A percentile compares a stretch with the other conserved stretches of the same genome.
Evolutionary conservation across 768 basidiomycete genomes (phyloP).

Genomic region (Panaeolus cyanescens): DNA sequence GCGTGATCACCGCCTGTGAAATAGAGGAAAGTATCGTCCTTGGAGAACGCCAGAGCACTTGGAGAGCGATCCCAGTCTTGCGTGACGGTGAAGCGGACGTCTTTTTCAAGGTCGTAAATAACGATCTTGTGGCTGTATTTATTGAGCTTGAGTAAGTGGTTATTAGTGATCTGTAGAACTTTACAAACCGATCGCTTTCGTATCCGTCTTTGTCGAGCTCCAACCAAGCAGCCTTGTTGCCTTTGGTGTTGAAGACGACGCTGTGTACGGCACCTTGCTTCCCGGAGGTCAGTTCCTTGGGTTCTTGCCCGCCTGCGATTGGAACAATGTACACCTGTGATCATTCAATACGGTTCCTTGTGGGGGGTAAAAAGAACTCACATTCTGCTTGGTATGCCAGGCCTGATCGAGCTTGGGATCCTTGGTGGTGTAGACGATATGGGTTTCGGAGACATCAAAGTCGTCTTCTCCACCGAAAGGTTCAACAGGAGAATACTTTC

Average conservation of each 20-base stretch:
- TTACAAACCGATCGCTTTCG: slow-evolving; percentile 74
- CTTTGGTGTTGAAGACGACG: slow-evolving; percentile 69
- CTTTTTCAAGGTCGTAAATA: slow-evolving; percentile 70
- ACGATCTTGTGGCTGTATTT: slow-evolving; percentile 69
- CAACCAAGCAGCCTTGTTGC: slow-evolving; percentile 82
- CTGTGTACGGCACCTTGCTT: slow-evolving; percentile 79
- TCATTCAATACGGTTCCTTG: background rate
- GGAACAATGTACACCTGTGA: slow-evolving; percentile 70
- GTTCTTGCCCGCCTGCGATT: slow-evolving; percentile 48
- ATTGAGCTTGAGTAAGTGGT: background rate
- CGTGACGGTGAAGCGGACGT: slow-evolving; percentile 73
- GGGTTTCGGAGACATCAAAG: slow-evolving; percentile 68
- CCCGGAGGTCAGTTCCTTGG: slow-evolving; percentile 78
- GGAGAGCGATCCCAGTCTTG: slow-evolving; percentile 88
- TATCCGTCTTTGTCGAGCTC: slow-evolving; percentile 88
- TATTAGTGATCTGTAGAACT: background rate
- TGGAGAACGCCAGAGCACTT: slow-evolving; percentile 69
- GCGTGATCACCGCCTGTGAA: slow-evolving; percentile 80
- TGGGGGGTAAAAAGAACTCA: slow-evolving; percentile 27
- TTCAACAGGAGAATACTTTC: slow-evolving; percentile 72
- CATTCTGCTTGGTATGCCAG: slow-evolving; percentile 89
- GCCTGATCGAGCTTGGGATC: slow-evolving; percentile 77
- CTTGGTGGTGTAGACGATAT: slow-evolving; percentile 85
- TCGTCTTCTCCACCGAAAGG: slow-evolving; percentile 87
- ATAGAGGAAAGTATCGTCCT: slow-evolving; percentile 68